Evolutionary conservation across 2,329 filamentous ascomycete genomes (phyloP), one percentile per base, ranked within the genome.

Genomic region (Leptosphaerulina australis): DNA sequence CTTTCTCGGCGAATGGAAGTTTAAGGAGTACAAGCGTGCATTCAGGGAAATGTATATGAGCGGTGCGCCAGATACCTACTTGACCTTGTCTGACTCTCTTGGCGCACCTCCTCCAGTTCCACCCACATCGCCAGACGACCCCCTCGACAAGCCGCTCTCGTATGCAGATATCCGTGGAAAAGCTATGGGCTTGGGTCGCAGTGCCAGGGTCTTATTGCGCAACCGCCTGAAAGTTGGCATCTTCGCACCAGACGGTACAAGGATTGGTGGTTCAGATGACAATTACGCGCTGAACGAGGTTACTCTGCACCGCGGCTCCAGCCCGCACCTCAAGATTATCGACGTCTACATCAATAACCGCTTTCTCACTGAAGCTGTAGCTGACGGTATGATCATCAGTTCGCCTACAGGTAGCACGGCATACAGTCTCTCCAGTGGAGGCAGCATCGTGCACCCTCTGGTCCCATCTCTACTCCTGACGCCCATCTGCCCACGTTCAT

Each of bases 1-100:
- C 0, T 99, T 99, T 61, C 77, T 99, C 6, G 92, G 93, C 12
- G 93, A 97, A 74, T 99, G 93, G 92, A 95, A 94, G 64, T 97
- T 97, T 69, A 80, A 81, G 5, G 92, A 97, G 64, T 90, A 95
- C 76, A 96, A 96, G 74, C 83, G 90, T 38, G 94, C 94, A 0
- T 96, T 95, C 77, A 81, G 91, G 38, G 90, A 97, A 69, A 90
- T 94, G 44, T 97, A 95, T 76, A 95, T 96, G 88, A 87, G 84
- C 30, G 86, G 86, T 3, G 82, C 85, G 3, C 73, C 74, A 18
- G 76, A 75, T 22, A 76, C 79, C 10, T 77, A 80, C 55, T 75
- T 78, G 9, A 74, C 63, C 5, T 40, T 96, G 87, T 90, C 15
- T 80, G 82, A 28, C 77, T 88, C 31, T 81, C 84, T 39, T 87